A percentile compares a stretch with the other conserved stretches of the same genome.
phyloP scores from a whole-genome alignment of 208 protist species.

The Leishmania turanica region DNA sequence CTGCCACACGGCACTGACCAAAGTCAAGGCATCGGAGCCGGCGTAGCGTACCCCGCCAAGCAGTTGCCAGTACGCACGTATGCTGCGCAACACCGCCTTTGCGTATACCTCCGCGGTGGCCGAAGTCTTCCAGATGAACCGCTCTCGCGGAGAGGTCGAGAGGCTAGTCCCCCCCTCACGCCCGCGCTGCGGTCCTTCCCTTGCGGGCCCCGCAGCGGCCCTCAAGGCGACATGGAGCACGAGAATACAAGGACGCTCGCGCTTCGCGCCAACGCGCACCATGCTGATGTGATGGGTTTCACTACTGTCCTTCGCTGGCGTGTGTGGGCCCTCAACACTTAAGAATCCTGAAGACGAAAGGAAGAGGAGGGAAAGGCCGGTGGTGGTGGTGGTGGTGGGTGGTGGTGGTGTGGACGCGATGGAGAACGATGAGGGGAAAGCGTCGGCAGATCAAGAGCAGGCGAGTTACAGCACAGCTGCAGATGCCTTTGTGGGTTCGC shows the following conservation, averaged over 20 bases:
- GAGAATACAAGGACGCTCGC: constrained; percentile 28
- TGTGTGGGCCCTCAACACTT: not conserved
- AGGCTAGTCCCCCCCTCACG: not conserved
- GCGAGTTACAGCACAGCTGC: not conserved
- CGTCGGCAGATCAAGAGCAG: not conserved
- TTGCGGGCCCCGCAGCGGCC: not conserved
- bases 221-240: constrained; percentile 25
- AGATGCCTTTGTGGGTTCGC: not conserved
- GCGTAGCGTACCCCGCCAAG: constrained; percentile 44
- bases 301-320: not conserved
- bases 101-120: constrained; percentile 20
- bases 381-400: not conserved
- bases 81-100: constrained; percentile 16
- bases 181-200: not conserved
- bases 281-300: not conserved
- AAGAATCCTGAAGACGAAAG: not conserved
- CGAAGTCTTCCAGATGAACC: constrained; percentile 17
- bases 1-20: constrained; percentile 23
- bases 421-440: not conserved
- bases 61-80: constrained; percentile 27
- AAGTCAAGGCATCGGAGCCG: constrained; percentile 5
- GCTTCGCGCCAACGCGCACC: constrained; percentile 32
- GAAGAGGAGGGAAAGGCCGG: not conserved
- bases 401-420: not conserved
- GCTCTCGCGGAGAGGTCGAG: constrained; percentile 3